Percentiles rank a stretch among this genome's conserved stretches.
Conservation (phyloP, 192 early-diverging fungal species). For the Entophlyctis helioformis region DNA sequence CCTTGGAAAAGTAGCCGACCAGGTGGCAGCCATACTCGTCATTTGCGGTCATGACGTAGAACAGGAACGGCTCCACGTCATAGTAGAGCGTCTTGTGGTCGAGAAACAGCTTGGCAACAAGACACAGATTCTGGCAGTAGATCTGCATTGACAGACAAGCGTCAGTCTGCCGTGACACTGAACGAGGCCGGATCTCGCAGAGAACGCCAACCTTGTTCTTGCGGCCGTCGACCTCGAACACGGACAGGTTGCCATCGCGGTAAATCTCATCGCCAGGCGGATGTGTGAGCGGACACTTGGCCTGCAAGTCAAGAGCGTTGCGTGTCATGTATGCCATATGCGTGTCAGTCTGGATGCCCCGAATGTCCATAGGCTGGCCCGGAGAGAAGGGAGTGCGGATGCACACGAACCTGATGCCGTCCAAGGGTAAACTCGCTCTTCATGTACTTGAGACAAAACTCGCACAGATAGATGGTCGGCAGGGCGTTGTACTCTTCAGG, state of each 20-base stretch:
- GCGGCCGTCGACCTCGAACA: conserved; percentile 82
- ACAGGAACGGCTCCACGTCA: conserved; percentile 89
- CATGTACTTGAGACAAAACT: conserved; percentile 92
- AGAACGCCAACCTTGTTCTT: conserved; percentile 51
- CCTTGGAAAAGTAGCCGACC: conserved; percentile 95
- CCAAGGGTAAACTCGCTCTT: conserved; percentile 51
- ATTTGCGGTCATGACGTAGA: conserved; percentile 72
- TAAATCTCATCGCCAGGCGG: conserved; percentile 81
- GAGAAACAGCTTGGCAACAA: conserved; percentile 88
- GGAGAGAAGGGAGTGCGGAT: no score
- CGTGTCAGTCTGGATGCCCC: no score
- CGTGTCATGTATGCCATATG: no score
- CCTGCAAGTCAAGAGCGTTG: conserved; percentile 18
- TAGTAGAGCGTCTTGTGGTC: conserved; percentile 97
- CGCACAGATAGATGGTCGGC: conserved; percentile 71
- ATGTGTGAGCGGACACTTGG: conserved; percentile 62
- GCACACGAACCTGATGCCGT: conserved; percentile 55
- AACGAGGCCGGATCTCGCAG: no score
- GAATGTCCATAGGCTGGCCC: no score
- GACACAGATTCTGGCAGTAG: conserved; percentile 90
- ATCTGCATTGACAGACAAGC: conserved; percentile 31
- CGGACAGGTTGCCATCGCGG: conserved; percentile 42
- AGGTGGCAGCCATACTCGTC: conserved; percentile 40
- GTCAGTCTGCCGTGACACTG: no score
- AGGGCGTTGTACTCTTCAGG: conserved; percentile 74